A percentile compares a stretch with the other conserved stretches of the same genome.
Conservation (phyloP, 2,329 filamentous ascomycete species). For the Trichophyton simii region DNA sequence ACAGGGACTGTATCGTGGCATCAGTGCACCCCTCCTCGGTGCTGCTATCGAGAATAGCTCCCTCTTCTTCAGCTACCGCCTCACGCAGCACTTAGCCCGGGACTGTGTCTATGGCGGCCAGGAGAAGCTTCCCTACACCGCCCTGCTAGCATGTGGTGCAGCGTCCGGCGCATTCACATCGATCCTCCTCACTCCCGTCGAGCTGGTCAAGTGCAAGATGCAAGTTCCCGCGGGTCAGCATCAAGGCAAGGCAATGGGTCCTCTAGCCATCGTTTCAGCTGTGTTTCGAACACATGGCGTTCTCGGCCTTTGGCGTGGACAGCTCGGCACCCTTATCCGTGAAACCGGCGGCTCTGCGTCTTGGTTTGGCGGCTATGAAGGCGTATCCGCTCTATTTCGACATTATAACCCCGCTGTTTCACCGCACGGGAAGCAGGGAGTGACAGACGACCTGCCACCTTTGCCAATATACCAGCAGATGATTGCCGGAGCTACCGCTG, state of each 20-base stretch:
- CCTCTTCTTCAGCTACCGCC: constrained; percentile 80
- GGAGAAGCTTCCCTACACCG: constrained; percentile 56
- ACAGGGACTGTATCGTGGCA: constrained; percentile 74
- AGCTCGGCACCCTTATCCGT: constrained; percentile 82
- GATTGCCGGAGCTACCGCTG: constrained; percentile 71
- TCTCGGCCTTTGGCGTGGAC: constrained; percentile 85
- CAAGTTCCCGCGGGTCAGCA: constrained; percentile 54
- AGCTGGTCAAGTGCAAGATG: constrained; percentile 97
- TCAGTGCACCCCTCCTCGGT: constrained; percentile 79
- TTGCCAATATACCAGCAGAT: constrained; percentile 80
- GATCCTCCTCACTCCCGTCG: constrained; percentile 82
- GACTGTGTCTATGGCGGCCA: constrained; percentile 45
- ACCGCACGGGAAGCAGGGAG: constrained; percentile 6
- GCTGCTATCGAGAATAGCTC: constrained; percentile 87
- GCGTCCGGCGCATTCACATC: constrained; percentile 82
- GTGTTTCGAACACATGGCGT: constrained; percentile 75
- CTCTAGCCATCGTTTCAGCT: constrained; percentile 59
- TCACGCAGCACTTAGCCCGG: constrained; percentile 51
- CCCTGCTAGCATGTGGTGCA: constrained; percentile 67
- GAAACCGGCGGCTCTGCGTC: constrained; percentile 87
- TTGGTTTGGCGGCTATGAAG: constrained; percentile 91
- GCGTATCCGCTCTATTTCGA: constrained; percentile 58
- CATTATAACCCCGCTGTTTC: constrained; percentile 34
- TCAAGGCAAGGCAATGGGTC: constrained; percentile 42
- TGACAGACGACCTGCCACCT: constrained; percentile 32